A percentile compares a stretch with the other conserved stretches of the same genome.
Evolutionary conservation across 2,329 filamentous ascomycete genomes (phyloP).

Genomic region (Fusarium buharicum): DNA sequence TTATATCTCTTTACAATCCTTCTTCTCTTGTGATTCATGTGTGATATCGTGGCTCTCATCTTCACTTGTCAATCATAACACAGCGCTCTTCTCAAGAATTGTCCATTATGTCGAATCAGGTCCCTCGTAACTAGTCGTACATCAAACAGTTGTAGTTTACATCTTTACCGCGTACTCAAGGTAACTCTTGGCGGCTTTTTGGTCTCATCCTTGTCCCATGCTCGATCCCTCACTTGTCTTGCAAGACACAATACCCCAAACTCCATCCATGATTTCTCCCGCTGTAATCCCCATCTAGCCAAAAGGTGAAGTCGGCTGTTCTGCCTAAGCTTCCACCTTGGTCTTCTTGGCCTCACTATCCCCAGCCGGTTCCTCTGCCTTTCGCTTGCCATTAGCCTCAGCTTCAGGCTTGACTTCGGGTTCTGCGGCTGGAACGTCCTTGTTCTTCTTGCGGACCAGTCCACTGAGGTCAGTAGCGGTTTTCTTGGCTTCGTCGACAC

Average conservation of each 20-base stretch:
- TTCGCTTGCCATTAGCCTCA: conserved; percentile 55
- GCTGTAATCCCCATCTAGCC: background rate
- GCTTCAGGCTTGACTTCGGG: conserved; percentile 41
- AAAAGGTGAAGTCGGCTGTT: background rate
- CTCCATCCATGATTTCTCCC: conserved; percentile 18
- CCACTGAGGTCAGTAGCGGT: conserved; percentile 77
- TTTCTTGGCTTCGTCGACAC: conserved; percentile 77
- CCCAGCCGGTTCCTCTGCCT: conserved; percentile 47
- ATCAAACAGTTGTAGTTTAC: conserved; percentile 20
- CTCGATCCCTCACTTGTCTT: conserved; percentile 4
- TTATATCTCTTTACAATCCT: conserved; percentile 13
- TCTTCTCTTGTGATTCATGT: conserved; percentile 2
- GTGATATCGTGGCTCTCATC: background rate
- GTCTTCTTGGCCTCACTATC: conserved; percentile 51
- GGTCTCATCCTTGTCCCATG: conserved; percentile 10
- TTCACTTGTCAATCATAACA: conserved; percentile 4
- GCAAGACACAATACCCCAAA: conserved; percentile 22
- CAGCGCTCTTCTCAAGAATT: background rate
- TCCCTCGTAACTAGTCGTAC: conserved; percentile 17
- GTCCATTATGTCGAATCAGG: background rate
- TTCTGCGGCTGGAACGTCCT: conserved; percentile 39
- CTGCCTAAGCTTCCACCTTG: conserved; percentile 48
- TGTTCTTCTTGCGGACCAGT: conserved; percentile 78
- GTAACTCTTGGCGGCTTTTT: conserved; percentile 6
- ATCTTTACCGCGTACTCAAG: conserved; percentile 3